Evolutionary conservation across 148 eudicot species (phyloP).

Genomic region (Polygonum maritimum): DNA sequence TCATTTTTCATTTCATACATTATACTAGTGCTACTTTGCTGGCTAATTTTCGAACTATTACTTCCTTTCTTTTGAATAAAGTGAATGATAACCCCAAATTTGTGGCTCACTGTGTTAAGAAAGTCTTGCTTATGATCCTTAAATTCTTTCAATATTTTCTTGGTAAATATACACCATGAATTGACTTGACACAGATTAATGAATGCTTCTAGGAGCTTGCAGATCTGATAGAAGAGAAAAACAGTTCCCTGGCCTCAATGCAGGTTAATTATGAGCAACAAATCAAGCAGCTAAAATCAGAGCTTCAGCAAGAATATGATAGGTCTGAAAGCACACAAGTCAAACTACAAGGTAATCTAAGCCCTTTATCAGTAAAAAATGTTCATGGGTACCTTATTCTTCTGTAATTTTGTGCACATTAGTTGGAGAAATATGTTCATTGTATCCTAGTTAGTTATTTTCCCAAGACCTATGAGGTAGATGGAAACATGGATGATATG

Average conservation of each 20-base stretch:
- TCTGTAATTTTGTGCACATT: neutral
- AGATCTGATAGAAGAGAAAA: conserved; percentile 76
- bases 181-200: conserved; percentile 29
- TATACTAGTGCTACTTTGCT: neutral
- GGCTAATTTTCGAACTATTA: neutral
- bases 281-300: conserved; percentile 42
- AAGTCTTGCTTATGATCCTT: neutral
- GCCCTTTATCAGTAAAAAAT: neutral
- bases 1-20: neutral
- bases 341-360: conserved; percentile 51
- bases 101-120: neutral
- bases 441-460: neutral
- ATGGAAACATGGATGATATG: neutral
- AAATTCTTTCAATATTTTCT: neutral
- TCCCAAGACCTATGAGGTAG: neutral
- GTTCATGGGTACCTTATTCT: neutral
- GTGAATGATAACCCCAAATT: neutral
- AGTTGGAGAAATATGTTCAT: neutral
- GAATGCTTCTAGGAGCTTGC: conserved; percentile 81
- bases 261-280: conserved; percentile 56
- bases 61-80: neutral
- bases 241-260: conserved; percentile 41
- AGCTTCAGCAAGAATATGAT: conserved; percentile 54
- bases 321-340: conserved; percentile 39
- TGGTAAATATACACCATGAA: conserved; percentile 16